Percentiles rank a stretch among this genome's conserved stretches.
Conservation (phyloP, 805 yeast genomes). For the Myxozyma monticola region DNA sequence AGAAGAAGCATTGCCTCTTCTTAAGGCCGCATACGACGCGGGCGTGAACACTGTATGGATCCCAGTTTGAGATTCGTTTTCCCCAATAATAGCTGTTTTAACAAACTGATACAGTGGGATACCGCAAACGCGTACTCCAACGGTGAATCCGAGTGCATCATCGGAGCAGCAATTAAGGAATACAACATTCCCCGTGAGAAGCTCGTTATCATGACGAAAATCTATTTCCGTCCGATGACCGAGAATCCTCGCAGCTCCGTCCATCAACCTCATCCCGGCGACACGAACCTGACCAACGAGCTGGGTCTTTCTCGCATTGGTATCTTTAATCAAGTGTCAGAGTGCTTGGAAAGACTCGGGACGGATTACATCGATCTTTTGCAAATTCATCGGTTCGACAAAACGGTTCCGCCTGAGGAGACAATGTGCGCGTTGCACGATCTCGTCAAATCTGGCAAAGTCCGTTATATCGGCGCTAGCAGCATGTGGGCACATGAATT, state of each 20-base stretch:
- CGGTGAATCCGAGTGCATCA: slow-evolving; percentile 41
- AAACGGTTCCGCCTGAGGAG: slow-evolving; percentile 50
- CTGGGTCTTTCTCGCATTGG: background rate
- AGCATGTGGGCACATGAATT: slow-evolving; percentile 59
- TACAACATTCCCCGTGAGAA: slow-evolving; percentile 54
- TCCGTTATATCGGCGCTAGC: slow-evolving; percentile 51
- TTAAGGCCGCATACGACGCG: slow-evolving; percentile 33
- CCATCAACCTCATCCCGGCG: too few species aligned
- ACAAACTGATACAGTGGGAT: slow-evolving; percentile 34
- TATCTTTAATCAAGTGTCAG: background rate
- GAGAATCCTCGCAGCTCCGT: too few species aligned
- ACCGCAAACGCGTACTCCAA: too few species aligned
- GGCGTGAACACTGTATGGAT: slow-evolving; percentile 43
- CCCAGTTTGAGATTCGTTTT: background rate
- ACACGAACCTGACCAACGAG: too few species aligned
- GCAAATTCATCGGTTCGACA: slow-evolving; percentile 60
- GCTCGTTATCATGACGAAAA: slow-evolving; percentile 56
- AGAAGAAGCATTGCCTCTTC: slow-evolving; percentile 8
- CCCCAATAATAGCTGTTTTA: background rate
- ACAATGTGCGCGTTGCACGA: slow-evolving; percentile 59
- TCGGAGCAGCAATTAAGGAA: slow-evolving; percentile 54
- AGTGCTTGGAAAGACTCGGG: slow-evolving; percentile 44
- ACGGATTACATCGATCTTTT: slow-evolving; percentile 50
- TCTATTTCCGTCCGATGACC: background rate
- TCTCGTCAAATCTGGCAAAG: slow-evolving; percentile 48